phyloP scores from a whole-genome alignment of 257 asterid species.

The Lavandula angustifolia region DNA sequence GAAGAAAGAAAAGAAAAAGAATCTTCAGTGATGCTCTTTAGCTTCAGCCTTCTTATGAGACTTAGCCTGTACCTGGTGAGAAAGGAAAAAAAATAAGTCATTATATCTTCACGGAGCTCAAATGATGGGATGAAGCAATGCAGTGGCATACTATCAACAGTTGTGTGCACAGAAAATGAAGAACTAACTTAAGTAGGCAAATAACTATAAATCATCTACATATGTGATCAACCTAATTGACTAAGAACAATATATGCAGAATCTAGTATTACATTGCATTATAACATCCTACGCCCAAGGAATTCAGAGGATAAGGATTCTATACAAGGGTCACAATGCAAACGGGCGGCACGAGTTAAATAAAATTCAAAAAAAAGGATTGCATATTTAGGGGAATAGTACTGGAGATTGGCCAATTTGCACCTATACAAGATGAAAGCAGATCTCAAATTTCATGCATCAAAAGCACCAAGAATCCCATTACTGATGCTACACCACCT shows the following conservation, averaged over 20 bases:
- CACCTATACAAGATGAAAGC: too few relatives aligned
- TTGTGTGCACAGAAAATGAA: background rate
- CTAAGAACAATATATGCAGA: background rate
- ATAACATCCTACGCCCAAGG: background rate
- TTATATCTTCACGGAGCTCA: background rate
- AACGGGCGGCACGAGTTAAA: background rate
- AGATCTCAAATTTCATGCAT: background rate
- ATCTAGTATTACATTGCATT: background rate
- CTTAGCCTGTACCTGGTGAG: constrained; percentile 58
- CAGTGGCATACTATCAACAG: background rate
- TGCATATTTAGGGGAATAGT: constrained; percentile 3
- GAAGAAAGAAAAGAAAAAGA: constrained; percentile 13
- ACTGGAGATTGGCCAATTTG: background rate
- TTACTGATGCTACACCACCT: constrained; percentile 4
- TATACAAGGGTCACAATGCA: background rate
- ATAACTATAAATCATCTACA: background rate
- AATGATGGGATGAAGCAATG: constrained; percentile 13
- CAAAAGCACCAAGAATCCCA: background rate
- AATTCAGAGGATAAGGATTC: background rate
- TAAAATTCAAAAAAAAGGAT: background rate
- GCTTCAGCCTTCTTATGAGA: constrained; percentile 75
- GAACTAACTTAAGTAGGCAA: constrained; percentile 1
- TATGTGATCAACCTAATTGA: background rate
- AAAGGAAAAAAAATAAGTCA: background rate
- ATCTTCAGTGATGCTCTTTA: constrained; percentile 58